Conservation (phyloP, 73 alveolate species). For the Uronychia binucleata region DNA sequence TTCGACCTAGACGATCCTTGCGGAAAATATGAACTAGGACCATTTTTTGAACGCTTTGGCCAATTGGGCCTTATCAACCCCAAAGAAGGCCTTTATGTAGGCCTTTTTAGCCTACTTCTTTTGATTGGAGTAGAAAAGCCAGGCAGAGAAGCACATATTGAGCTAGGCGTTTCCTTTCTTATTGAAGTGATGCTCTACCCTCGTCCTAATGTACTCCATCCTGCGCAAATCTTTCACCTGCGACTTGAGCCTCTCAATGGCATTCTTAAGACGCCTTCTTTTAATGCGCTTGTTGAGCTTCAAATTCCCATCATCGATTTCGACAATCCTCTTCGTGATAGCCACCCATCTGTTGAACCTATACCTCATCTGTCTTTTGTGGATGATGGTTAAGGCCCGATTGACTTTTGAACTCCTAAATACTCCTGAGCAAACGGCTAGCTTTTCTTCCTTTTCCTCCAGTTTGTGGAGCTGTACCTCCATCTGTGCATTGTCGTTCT, state of each 20-base stretch:
- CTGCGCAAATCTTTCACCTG: constrained; percentile 40
- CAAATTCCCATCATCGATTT: constrained; percentile 35
- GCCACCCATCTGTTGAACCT: constrained; percentile 42
- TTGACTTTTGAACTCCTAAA: constrained; percentile 21
- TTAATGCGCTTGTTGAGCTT: constrained; percentile 10
- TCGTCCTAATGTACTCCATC: constrained; percentile 22
- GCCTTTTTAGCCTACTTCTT: constrained; percentile 20
- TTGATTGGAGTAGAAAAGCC: constrained; percentile 20
- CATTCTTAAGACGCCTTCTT: constrained; percentile 26
- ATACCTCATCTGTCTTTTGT: constrained; percentile 33
- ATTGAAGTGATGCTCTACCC: constrained; percentile 36
- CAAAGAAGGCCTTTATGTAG: constrained; percentile 10
- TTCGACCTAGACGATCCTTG: constrained; percentile 28
- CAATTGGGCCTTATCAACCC: constrained; percentile 18
- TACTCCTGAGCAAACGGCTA: not conserved
- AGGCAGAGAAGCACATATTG: constrained; percentile 30
- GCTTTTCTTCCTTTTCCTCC: not conserved
- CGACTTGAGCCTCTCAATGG: constrained; percentile 20
- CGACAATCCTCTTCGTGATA: not conserved
- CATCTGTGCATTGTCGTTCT: constrained; percentile 35
- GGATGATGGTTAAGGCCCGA: constrained; percentile 33
- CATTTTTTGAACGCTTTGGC: constrained; percentile 31
- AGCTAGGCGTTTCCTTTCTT: not conserved
- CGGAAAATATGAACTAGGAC: constrained; percentile 14
- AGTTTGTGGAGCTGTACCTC: not conserved